Evolutionary conservation across 768 basidiomycete genomes (phyloP).

Genomic region (Boletus insuetus): DNA sequence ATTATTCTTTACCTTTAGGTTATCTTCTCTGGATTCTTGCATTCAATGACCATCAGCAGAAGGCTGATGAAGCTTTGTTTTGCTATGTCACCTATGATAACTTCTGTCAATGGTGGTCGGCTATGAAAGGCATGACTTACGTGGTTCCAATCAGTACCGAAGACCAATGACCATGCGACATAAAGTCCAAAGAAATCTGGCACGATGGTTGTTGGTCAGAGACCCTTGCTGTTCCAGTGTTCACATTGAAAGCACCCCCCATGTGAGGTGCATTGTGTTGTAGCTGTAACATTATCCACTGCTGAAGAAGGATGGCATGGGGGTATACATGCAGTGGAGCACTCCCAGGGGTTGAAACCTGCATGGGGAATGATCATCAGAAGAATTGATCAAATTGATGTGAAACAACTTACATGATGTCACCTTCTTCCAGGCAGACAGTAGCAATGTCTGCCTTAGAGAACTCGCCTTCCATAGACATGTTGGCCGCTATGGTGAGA

Average conservation of each 20-base stretch:
- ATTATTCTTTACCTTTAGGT: background rate
- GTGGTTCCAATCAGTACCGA: background rate
- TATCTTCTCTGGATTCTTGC: background rate
- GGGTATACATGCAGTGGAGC: background rate
- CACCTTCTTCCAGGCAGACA: too few species aligned
- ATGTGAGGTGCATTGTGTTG: background rate
- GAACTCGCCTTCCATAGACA: too few species aligned
- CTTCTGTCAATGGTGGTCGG: too few species aligned
- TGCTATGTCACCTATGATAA: too few species aligned
- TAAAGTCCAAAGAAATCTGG: background rate
- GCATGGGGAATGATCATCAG: too few species aligned
- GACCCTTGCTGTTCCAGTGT: background rate
- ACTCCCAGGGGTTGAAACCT: background rate
- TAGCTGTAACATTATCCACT: conserved; percentile 4
- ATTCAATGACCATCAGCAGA: too few species aligned
- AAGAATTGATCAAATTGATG: too few species aligned
- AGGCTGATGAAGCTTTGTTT: too few species aligned
- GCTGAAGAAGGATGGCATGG: background rate
- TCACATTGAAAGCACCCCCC: too few species aligned
- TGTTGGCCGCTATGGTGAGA: too few species aligned
- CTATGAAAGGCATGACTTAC: background rate
- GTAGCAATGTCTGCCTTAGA: too few species aligned
- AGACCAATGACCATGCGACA: background rate
- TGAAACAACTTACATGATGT: too few species aligned
- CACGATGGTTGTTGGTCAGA: background rate